Conservation (phyloP, 257 asterid species). For the Plantago major region DNA sequence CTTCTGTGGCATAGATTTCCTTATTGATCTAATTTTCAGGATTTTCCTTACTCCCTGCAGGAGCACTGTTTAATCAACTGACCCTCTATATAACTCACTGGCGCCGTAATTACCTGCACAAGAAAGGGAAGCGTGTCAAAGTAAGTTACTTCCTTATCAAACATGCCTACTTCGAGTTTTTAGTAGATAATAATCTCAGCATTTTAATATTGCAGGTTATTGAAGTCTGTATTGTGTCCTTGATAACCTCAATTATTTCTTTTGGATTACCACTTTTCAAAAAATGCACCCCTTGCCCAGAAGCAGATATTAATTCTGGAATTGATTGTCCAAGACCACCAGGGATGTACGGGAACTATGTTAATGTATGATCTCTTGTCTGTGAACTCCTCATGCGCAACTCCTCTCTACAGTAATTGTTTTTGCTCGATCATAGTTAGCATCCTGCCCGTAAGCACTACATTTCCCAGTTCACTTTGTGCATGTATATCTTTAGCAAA, state of each 20-base stretch:
- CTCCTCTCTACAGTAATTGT: constrained; percentile 4
- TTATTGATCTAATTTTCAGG: constrained; percentile 19
- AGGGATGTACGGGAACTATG: constrained; percentile 97
- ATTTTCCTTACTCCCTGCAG: constrained; percentile 29
- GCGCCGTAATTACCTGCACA: constrained; percentile 91
- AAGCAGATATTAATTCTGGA: constrained; percentile 63
- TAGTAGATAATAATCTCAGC: constrained; percentile 19
- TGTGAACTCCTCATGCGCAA: constrained; percentile 4
- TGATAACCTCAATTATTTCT: constrained; percentile 79
- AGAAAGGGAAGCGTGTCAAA: constrained; percentile 82
- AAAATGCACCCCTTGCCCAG: constrained; percentile 95
- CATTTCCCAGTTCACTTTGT: background rate
- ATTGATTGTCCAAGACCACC: constrained; percentile 98
- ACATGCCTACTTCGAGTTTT: constrained; percentile 14
- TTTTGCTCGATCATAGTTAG: background rate
- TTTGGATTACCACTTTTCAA: constrained; percentile 90
- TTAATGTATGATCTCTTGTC: constrained; percentile 61
- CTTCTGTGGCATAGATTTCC: constrained; percentile 20
- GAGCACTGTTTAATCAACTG: constrained; percentile 96
- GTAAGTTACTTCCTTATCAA: constrained; percentile 41
- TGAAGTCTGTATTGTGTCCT: constrained; percentile 86
- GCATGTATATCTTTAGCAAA: background rate
- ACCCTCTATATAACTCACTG: constrained; percentile 76
- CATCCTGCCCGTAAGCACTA: background rate
- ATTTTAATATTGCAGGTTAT: constrained; percentile 48